phyloP scores from a whole-genome alignment of 805 yeast genomes.

The Saturnispora silvae region DNA sequence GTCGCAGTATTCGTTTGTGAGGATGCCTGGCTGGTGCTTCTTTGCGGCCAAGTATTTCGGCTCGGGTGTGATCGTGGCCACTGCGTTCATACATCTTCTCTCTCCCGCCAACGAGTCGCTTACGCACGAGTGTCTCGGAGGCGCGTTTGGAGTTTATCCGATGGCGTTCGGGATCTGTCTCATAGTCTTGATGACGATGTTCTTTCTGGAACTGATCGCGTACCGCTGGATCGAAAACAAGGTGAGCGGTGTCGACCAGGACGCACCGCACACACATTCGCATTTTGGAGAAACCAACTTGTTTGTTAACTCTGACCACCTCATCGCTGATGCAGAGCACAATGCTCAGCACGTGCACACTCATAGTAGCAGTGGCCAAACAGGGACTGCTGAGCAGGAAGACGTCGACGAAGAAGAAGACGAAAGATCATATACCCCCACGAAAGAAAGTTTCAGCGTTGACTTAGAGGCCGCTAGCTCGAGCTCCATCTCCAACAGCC shows the following conservation, averaged over 20 bases:
- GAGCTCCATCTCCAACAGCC: not conserved
- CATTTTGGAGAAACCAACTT: constrained; percentile 40
- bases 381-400: not conserved
- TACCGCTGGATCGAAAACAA: constrained; percentile 33
- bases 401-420: not conserved
- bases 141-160: constrained; percentile 42
- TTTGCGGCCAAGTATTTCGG: constrained; percentile 69
- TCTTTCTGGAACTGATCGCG: constrained; percentile 41
- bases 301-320: constrained; percentile 5
- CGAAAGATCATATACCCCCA: not conserved
- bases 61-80: constrained; percentile 74
- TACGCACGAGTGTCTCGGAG: constrained; percentile 50
- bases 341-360: constrained; percentile 5
- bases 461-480: not conserved
- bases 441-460: not conserved
- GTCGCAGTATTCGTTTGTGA: constrained; percentile 45
- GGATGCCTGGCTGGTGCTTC: constrained; percentile 52
- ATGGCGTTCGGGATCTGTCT: constrained; percentile 45
- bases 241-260: constrained; percentile 16
- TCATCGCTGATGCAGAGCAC: not conserved
- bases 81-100: constrained; percentile 68
- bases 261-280: constrained; percentile 35
- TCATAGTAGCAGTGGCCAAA: not conserved
- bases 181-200: constrained; percentile 40
- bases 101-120: constrained; percentile 58